Base-by-base conservation (phyloP, 225 moss, liverwort and hornwort genomes). In the Ulota crispa region DNA sequence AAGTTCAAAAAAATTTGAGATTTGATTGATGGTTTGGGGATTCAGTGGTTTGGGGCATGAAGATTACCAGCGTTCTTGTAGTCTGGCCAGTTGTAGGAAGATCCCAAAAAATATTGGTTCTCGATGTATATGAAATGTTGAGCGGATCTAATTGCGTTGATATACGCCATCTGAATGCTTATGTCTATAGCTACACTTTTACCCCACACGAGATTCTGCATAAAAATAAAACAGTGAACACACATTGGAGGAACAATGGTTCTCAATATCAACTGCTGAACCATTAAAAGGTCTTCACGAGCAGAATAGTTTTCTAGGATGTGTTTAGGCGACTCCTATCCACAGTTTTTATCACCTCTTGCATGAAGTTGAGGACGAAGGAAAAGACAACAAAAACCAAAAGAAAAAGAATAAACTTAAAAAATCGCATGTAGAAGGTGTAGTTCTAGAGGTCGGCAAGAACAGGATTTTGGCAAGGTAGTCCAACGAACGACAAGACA, bases 41-140 rank as follows among this genome's bases (percentile, higher is more conserved):
- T 27, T 70, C n/a, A 8, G 11, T 4, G 19, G 32, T 20, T n/a
- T 24, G 32, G 6, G 57, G 18, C 39, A 62, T 34, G 62, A 24
- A 34, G 9, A 37, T 23, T 87, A 95, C 95, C 95, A 23, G 95
- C 97, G 64, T 32, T 69, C 15, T 87, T 87, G 84, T 97, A 97
- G 86, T 93, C 97, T 28, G 93, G 95, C 97, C 97, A 97, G 21
- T 93, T 95, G 89, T 95, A 97, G 3, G 97, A 95, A 41, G 97
- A 97, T 61, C 97, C 97, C 70, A 97, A 76, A 81, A 97, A 97
- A 66, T 97, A 97, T 83, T 97, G 97, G 81, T 97, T 97, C 84
- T 97, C 97, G 62, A 97, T 91, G 75, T 95, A 95, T 21, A 97
- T 93, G 77, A 87, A 97, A 85, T 93, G 92, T 54, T 97, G 97